Base-by-base conservation (phyloP, 1,139 yeast genomes). In the Debaryomyces subglobosus region DNA sequence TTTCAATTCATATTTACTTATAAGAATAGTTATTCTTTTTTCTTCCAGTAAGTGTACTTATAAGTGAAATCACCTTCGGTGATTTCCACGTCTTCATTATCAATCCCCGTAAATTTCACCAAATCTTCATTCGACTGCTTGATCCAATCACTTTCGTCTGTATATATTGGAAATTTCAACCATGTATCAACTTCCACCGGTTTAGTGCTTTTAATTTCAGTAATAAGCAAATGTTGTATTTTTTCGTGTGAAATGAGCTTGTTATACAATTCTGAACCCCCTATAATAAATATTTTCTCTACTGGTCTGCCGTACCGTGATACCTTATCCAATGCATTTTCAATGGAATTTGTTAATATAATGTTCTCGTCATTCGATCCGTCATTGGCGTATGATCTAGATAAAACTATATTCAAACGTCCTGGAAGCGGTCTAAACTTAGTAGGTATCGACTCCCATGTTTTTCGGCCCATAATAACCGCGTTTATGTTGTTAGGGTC, bases 381-480 rank as follows among this genome's bases (percentile, higher is more conserved):
- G 15, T 23, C 23, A 25, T 34, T 27, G 20, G 12, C 23, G 56
- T 58, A 53, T 48, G 68, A 52, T 43, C 92, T 72, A 4, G 96
- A 86, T 16, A 94, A 69, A 0, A 94, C 82, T 9, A 92, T 82
- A 63, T 95, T 95, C 40, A 84, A 54, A 49, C 99, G 77, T 46
- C 77, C 81, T 2, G 86, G 85, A 43, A 94, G 75, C 0, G 99
- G 99, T 54, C 96, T 75, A 68, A 90, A 94, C 63, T 78, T 84
- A 1, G 68, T 52, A 0, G 99, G 99, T 41, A 94, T 91, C 7
- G 97, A 89, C 34, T 91, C 95, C 96, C 98, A 94, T 1, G 99
- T 94, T 62, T 85, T 87, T 49, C 97, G 78, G 5, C 99, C 99
- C 99, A 95, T 94, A 8, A 95, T 77, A 12, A 95, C 98, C 0